Evolutionary conservation across 768 basidiomycete genomes (phyloP), one percentile per base, ranked within the genome.

Genomic region (Lepiota venenata): DNA sequence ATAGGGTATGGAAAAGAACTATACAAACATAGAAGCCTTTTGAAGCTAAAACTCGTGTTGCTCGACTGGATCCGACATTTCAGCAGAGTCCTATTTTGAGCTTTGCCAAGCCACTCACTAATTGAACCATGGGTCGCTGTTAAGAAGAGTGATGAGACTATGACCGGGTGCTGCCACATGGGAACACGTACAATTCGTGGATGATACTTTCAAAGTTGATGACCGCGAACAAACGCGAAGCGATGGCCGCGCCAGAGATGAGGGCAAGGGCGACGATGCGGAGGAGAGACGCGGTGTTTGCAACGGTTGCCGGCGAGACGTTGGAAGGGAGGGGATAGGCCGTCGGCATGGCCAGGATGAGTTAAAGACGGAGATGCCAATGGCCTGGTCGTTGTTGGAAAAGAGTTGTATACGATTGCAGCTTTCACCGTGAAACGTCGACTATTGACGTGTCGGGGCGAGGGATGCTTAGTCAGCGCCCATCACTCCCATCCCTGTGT

Each of bases 161-260:
- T 21, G 20, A 22, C 46, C 52, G 54, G 48, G 35, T 18, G 58
- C 9, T 56, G 11, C 32, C 4, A 29, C 38, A 49, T 20, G 43
- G 15, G 5, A 44, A 46, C 0, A 81, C 93, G 62, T 60, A 97
- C 94, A 98, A 98, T 78, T 98, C 97, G 71, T 98, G 96, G 63
- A 99, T 98, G 64, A 99, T 93, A 79, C 93, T 96, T 76, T 99
- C 97, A 68, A 97, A 98, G 62, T 98, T 92, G 58, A 98, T 76
- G 63, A 99, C 97, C 59, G 97, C 96, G 66, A 99, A 99, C 64
- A 98, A 78, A 69, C 97, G 86, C 56, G 94, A 96, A 32, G 95
- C 88, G 64, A 98, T 90, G 20, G 97, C 95, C 64, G 95, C 93
- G 61, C 82, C 93, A 52, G 93, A 93, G 63, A 98, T 98, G 66